phyloP scores from a whole-genome alignment of 495 filamentous ascomycete species.

The Bombardia bombarda region DNA sequence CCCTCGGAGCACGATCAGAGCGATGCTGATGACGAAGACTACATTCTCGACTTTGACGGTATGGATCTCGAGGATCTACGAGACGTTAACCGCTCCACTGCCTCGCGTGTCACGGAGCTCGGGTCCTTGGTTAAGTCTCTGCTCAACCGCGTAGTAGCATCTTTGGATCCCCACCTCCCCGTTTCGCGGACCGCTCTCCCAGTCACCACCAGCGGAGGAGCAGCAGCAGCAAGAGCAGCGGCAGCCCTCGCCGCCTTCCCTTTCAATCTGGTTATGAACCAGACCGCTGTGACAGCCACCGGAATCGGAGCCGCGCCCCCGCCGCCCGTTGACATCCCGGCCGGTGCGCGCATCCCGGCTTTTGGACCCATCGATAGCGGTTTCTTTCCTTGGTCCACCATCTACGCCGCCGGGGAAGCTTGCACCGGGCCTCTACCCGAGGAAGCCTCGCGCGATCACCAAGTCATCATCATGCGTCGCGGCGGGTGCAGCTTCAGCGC shows the following conservation, averaged over 20 bases:
- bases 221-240: neutral
- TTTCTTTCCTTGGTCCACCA: conserved; percentile 52
- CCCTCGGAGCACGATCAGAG: neutral
- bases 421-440: conserved; percentile 58
- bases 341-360: conserved; percentile 33
- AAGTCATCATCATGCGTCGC: conserved; percentile 75
- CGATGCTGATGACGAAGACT: neutral
- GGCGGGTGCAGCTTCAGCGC: conserved; percentile 78
- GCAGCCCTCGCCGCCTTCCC: conserved; percentile 3
- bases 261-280: conserved; percentile 24
- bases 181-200: conserved; percentile 5
- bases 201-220: neutral
- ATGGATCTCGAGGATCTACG: too few species aligned
- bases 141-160: conserved; percentile 23
- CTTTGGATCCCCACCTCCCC: conserved; percentile 17
- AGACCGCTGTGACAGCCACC: conserved; percentile 61
- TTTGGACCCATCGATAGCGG: conserved; percentile 19
- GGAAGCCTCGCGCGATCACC: conserved; percentile 53
- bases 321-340: conserved; percentile 53
- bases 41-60: conserved; percentile 1
- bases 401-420: conserved; percentile 64
- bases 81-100: neutral
- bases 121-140: conserved; percentile 31
- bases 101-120: conserved; percentile 12
- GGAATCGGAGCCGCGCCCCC: conserved; percentile 71